These are phyloP conservation scores for Acacia melanoxylon DNA, from an alignment of 306 rosid species.

Conservation along the genomic window DNA sequence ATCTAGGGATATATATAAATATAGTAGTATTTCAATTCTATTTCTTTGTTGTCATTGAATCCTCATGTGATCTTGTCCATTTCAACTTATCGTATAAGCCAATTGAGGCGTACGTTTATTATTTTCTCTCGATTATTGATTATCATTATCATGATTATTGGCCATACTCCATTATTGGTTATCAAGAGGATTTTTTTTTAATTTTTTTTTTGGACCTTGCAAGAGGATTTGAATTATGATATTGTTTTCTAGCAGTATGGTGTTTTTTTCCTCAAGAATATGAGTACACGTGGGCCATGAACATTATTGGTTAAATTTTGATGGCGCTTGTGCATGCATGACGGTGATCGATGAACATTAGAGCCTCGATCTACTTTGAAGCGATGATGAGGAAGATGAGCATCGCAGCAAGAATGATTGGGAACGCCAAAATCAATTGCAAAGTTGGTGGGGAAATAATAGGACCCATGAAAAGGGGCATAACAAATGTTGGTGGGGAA, in stretches of 20 bases:
- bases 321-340: no score
- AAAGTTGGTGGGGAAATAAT: conserved; percentile 22
- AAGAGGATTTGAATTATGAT: background rate
- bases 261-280: no score
- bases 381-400: no score
- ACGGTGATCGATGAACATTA: no score
- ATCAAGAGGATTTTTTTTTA: background rate
- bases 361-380: no score
- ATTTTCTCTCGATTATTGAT: background rate
- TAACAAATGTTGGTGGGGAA: conserved; percentile 36
- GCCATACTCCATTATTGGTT: background rate
- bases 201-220: no score
- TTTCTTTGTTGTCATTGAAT: no score
- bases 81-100: no score
- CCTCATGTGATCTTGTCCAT: no score
- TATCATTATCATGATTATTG: background rate
- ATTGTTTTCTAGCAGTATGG: background rate
- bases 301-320: no score
- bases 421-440: conserved; percentile 30
- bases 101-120: background rate
- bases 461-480: background rate
- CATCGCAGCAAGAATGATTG: background rate
- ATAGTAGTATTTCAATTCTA: no score
- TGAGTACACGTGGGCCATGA: background rate
- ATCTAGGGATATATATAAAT: no score